Conservation (phyloP, 345 rosid genomes). For the Eucalyptus lansdowneana region DNA sequence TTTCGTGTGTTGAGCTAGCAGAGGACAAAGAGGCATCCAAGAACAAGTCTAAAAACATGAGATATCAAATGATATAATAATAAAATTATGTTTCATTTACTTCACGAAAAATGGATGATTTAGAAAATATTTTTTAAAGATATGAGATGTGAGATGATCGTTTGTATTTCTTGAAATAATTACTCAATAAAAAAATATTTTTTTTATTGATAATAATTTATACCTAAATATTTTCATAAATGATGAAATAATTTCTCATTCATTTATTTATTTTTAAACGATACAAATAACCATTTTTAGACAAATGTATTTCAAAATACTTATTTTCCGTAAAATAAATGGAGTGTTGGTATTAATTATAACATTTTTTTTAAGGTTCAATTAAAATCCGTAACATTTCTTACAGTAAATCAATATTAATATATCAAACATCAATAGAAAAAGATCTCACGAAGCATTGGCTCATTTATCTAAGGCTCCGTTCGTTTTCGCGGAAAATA, state of each 20-base stretch:
- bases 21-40: not conserved
- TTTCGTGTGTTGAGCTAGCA: not conserved
- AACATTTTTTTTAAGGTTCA: not conserved
- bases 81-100: not conserved
- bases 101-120: not conserved
- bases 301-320: not conserved
- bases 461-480: not conserved
- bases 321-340: rapidly evolving
- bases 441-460: not conserved
- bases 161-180: not conserved
- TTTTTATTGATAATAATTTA: not conserved
- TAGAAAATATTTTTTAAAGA: not conserved
- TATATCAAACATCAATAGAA: not conserved
- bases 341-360: not conserved
- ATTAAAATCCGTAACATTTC: not conserved
- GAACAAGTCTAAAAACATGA: not conserved
- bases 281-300: not conserved
- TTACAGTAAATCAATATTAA: not conserved
- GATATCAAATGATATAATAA: not conserved
- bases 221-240: not conserved
- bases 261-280: not conserved
- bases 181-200: not conserved
- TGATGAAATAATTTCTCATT: not conserved
- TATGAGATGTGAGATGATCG: rapidly evolving
- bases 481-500: too few species aligned